These are phyloP conservation scores for Aquilaria malaccensis DNA, from an alignment of 345 rosid genomes.

Conservation along the genomic window DNA sequence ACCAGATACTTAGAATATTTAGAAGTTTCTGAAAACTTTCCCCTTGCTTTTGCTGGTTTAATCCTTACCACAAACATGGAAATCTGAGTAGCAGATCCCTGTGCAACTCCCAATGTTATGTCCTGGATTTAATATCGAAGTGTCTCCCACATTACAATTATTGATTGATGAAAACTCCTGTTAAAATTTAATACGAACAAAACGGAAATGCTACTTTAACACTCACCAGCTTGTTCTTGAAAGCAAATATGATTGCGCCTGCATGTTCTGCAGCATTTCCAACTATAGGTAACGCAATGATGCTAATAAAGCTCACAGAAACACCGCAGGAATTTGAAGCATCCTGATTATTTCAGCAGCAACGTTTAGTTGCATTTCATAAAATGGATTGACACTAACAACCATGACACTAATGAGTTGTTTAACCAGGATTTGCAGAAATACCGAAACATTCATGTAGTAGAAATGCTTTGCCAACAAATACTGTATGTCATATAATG, in stretches of 20 bases:
- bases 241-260: conserved; percentile 90
- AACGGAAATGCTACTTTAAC: neutral
- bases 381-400: neutral
- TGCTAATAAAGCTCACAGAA: conserved; percentile 83
- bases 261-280: conserved; percentile 98
- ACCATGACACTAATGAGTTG: neutral
- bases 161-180: neutral
- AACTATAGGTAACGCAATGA: conserved; percentile 81
- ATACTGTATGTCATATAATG: too few species aligned
- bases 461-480: too few species aligned
- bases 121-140: conserved; percentile 37
- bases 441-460: too few species aligned
- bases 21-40: too few species aligned
- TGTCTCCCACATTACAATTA: too few species aligned
- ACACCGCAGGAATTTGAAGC: conserved; percentile 87
- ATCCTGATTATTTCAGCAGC: conserved; percentile 26
- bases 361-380: too few species aligned
- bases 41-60: neutral
- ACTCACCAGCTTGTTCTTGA: conserved; percentile 80
- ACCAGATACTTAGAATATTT: neutral
- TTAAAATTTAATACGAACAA: neutral
- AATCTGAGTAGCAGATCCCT: conserved; percentile 89
- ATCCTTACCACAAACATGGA: conserved; percentile 69
- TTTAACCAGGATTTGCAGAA: neutral
- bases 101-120: conserved; percentile 75